A percentile compares a stretch with the other conserved stretches of the same genome.
Evolutionary conservation across 148 eudicot species (phyloP).

Genomic region (Cornus suecica): DNA sequence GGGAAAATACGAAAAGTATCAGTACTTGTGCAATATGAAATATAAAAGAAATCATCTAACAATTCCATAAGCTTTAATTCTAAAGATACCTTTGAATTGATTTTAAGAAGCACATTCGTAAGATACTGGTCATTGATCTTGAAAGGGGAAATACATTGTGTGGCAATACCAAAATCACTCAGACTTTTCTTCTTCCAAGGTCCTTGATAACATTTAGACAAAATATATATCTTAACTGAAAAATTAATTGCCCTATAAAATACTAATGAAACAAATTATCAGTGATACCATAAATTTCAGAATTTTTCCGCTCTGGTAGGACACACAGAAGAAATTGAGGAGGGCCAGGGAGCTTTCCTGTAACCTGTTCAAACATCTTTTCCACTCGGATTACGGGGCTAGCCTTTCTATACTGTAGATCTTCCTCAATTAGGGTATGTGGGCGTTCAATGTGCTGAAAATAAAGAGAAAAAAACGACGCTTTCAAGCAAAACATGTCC

Average conservation of each 20-base stretch:
- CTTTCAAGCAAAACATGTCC: slow-evolving; percentile 5
- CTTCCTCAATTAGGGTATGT: slow-evolving; percentile 69
- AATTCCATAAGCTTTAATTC: slow-evolving; percentile 5
- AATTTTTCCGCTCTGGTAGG: slow-evolving; percentile 73
- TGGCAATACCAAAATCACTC: slow-evolving; percentile 61
- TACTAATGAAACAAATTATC: neutral
- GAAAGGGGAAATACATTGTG: slow-evolving; percentile 78
- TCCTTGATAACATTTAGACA: slow-evolving; percentile 36
- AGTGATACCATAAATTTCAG: slow-evolving; percentile 69
- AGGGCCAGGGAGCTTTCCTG: slow-evolving; percentile 68
- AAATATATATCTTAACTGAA: neutral
- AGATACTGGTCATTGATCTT: slow-evolving; percentile 85
- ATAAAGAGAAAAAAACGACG: slow-evolving; percentile 11
- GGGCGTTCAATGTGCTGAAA: slow-evolving; percentile 67
- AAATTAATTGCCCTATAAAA: neutral
- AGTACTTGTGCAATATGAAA: neutral
- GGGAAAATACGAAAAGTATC: neutral
- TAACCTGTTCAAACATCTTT: slow-evolving; percentile 66
- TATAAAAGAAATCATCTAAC: slow-evolving; percentile 10
- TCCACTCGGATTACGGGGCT: slow-evolving; percentile 70
- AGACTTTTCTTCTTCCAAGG: slow-evolving; percentile 94
- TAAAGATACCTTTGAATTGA: slow-evolving; percentile 73
- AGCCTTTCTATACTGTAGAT: slow-evolving; percentile 46
- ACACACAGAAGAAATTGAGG: slow-evolving; percentile 85
- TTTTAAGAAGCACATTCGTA: slow-evolving; percentile 85